Percentiles rank a stretch among this genome's conserved stretches.
Evolutionary conservation across 2,329 filamentous ascomycete genomes (phyloP).

Genomic region (Emergomyces orientalis): DNA sequence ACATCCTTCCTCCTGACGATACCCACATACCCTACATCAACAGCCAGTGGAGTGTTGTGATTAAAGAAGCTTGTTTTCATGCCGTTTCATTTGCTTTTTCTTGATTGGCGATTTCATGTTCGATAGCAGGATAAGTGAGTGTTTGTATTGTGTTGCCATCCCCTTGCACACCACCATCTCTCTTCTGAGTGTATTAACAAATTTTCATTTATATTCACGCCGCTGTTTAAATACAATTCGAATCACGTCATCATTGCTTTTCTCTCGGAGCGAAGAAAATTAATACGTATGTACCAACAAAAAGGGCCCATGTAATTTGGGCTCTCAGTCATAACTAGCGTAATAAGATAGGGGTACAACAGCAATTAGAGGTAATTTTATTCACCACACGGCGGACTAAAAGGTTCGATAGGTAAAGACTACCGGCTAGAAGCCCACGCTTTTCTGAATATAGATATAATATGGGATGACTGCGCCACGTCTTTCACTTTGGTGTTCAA

Average conservation of each 20-base stretch:
- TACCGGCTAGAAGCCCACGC: conserved; percentile 49
- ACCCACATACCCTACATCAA: conserved; percentile 2
- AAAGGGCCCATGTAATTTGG: background rate
- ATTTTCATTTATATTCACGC: background rate
- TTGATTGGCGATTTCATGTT: background rate
- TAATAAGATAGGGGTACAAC: background rate
- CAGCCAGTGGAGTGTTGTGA: background rate
- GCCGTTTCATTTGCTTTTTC: background rate
- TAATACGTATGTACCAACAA: background rate
- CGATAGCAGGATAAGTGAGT: background rate
- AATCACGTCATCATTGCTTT: background rate
- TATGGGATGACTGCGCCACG: conserved; percentile 52
- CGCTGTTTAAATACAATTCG: background rate
- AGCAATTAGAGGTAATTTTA: background rate
- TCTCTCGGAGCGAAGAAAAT: background rate
- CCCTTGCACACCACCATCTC: background rate
- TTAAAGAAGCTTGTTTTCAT: background rate
- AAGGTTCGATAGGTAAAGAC: background rate
- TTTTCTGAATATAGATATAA: conserved; percentile 58
- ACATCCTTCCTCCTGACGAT: conserved; percentile 4
- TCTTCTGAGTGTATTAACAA: conserved; percentile 2
- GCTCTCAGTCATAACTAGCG: background rate
- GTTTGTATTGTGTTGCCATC: background rate
- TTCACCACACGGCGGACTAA: background rate
- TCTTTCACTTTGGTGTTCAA: conserved; percentile 70